A percentile compares a stretch with the other conserved stretches of the same genome.
These are phyloP conservation scores for Lepidium africanum DNA, from an alignment of 345 rosid species.

Conservation along the genomic window DNA sequence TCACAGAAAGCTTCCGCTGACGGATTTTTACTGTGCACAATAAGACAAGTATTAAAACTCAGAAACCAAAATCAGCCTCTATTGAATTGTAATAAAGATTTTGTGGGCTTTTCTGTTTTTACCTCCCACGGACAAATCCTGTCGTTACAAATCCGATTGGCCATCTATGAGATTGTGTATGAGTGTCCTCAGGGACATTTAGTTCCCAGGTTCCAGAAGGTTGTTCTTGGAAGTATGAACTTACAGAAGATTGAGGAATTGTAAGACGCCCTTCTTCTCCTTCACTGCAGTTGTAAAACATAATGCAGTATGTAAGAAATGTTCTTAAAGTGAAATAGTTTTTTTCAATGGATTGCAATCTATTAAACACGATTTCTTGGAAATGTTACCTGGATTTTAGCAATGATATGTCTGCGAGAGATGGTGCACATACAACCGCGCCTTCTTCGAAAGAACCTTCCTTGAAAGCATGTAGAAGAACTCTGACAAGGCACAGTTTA, in stretches of 20 bases:
- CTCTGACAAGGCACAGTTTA: constrained; percentile 63
- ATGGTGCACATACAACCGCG: constrained; percentile 70
- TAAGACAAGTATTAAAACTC: neutral
- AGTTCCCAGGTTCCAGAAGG: constrained; percentile 62
- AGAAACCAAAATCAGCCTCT: neutral
- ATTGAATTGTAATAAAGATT: neutral
- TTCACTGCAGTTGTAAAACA: constrained; percentile 34
- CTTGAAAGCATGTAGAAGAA: constrained; percentile 63
- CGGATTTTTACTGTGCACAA: constrained; percentile 58
- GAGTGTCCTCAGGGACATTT: constrained; percentile 42
- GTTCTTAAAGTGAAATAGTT: neutral
- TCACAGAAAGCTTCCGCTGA: constrained; percentile 63
- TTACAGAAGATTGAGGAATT: constrained; percentile 45
- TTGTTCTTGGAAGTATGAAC: constrained; percentile 61
- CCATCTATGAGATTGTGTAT: constrained; percentile 44
- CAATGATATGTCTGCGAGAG: constrained; percentile 38
- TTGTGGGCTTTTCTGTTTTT: constrained; percentile 9
- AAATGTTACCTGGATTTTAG: constrained; percentile 52
- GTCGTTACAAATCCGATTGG: constrained; percentile 83
- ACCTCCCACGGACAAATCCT: constrained; percentile 85
- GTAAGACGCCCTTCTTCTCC: constrained; percentile 35
- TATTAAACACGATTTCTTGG: neutral
- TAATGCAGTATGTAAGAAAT: neutral
- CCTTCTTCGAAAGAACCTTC: constrained; percentile 80
- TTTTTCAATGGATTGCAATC: neutral